These are phyloP conservation scores for Tuber melanosporum DNA, from an alignment of 495 filamentous ascomycete species.

Conservation along the genomic window DNA sequence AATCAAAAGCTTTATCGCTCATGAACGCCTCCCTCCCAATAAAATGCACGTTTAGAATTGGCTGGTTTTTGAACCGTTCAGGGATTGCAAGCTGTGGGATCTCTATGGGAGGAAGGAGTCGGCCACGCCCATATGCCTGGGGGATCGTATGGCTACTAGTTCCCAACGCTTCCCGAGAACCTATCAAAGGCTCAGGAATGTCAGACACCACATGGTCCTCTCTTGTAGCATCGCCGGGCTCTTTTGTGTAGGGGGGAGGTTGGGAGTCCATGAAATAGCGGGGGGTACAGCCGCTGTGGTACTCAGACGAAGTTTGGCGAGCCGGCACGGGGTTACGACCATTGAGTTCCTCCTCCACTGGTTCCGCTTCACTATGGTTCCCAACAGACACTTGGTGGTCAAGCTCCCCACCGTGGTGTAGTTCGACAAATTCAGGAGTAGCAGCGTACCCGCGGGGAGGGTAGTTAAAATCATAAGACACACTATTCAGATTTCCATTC, in stretches of 20 bases:
- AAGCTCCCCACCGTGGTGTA: neutral
- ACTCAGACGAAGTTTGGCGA: neutral
- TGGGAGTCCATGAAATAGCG: neutral
- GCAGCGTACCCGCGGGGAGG: neutral
- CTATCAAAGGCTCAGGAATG: neutral
- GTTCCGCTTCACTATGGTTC: neutral
- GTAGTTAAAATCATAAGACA: slow-evolving; percentile 1
- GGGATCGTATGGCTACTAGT: neutral
- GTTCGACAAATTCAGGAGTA: neutral
- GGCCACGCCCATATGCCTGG: neutral
- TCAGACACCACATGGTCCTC: neutral
- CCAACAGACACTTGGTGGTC: neutral
- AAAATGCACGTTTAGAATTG: neutral
- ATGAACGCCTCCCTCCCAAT: neutral
- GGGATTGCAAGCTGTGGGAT: neutral
- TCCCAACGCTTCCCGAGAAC: neutral
- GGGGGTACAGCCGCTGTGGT: neutral
- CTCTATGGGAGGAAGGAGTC: neutral
- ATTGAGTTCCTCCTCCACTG: neutral
- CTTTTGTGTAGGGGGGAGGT: neutral
- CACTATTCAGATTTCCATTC: neutral
- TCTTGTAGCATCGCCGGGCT: neutral
- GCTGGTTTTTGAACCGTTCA: neutral
- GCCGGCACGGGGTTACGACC: neutral
- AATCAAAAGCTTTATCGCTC: neutral